Evolutionary conservation across 192 early-diverging fungal genomes (phyloP).

Genomic region (Coemansia aciculifera): DNA sequence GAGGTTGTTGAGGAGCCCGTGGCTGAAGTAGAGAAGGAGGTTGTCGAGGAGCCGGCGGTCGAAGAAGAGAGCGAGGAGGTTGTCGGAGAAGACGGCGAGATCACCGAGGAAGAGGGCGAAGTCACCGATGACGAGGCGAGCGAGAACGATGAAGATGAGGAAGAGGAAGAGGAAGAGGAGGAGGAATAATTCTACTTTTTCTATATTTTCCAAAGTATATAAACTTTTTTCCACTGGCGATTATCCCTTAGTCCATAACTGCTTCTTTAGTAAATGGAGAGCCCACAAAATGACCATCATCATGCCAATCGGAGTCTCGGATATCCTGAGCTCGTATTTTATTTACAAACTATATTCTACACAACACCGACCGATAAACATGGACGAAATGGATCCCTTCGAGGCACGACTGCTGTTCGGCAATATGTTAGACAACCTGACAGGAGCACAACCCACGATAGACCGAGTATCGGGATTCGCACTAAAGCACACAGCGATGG

Average conservation of each 20-base stretch:
- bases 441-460: constrained; percentile 48
- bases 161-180: not conserved
- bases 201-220: not conserved
- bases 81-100: constrained; percentile 1
- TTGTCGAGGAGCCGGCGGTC: not conserved
- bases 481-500: constrained; percentile 35
- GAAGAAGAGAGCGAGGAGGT: constrained; percentile 4
- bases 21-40: constrained; percentile 2
- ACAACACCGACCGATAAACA: not conserved
- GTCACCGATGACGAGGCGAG: not conserved
- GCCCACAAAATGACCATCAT: not conserved
- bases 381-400: constrained; percentile 57
- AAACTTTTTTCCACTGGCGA: not conserved
- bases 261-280: not conserved
- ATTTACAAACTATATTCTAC: no score
- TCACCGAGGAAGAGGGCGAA: constrained; percentile 10
- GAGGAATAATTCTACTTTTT: not conserved
- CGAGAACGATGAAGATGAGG: not conserved
- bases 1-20: constrained; percentile 2
- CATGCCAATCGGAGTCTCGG: not conserved
- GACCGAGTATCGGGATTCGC: constrained; percentile 49
- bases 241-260: not conserved
- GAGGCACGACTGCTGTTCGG: constrained; percentile 55
- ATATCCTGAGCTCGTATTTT: not conserved
- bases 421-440: constrained; percentile 54